Evolutionary conservation across 1,139 yeast genomes (phyloP).

Genomic region (Geotrichum reessii): DNA sequence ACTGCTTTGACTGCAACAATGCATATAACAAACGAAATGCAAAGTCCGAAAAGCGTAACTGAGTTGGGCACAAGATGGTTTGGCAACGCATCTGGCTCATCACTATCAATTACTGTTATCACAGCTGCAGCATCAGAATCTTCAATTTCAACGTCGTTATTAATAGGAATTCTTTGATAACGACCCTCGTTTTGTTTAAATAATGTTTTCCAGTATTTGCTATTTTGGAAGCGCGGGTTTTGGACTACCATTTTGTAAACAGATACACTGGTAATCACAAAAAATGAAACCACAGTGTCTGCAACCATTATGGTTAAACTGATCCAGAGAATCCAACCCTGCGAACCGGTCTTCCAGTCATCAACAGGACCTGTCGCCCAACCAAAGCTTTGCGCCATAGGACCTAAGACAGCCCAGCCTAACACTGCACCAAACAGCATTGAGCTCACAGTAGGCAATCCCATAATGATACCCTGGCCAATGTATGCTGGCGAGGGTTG

Average conservation of each 20-base stretch:
- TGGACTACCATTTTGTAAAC: slow-evolving; percentile 13
- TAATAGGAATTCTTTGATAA: not conserved
- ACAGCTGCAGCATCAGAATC: not conserved
- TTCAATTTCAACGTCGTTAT: not conserved
- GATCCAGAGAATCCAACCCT: slow-evolving; percentile 97
- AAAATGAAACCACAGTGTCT: slow-evolving; percentile 78
- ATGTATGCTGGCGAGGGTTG: slow-evolving; percentile 97
- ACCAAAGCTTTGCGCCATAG: slow-evolving; percentile 57
- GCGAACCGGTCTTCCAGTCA: slow-evolving; percentile 91
- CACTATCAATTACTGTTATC: slow-evolving; percentile 29
- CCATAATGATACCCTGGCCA: slow-evolving; percentile 98
- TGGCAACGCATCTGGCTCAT: slow-evolving; percentile 38
- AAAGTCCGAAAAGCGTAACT: slow-evolving; percentile 55
- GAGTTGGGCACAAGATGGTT: slow-evolving; percentile 48
- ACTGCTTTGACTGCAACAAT: slow-evolving; percentile 56
- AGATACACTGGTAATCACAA: slow-evolving; percentile 48
- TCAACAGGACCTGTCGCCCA: slow-evolving; percentile 92
- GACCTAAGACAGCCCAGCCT: slow-evolving; percentile 91
- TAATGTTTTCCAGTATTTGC: not conserved
- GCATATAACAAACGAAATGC: slow-evolving; percentile 62
- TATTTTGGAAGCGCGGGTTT: not conserved
- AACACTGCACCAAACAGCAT: slow-evolving; percentile 85
- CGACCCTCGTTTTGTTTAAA: not conserved
- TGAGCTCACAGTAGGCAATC: slow-evolving; percentile 80
- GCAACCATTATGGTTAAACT: slow-evolving; percentile 90